Conservation (phyloP, 495 filamentous ascomycete species). For the Xylaria cubensis region DNA sequence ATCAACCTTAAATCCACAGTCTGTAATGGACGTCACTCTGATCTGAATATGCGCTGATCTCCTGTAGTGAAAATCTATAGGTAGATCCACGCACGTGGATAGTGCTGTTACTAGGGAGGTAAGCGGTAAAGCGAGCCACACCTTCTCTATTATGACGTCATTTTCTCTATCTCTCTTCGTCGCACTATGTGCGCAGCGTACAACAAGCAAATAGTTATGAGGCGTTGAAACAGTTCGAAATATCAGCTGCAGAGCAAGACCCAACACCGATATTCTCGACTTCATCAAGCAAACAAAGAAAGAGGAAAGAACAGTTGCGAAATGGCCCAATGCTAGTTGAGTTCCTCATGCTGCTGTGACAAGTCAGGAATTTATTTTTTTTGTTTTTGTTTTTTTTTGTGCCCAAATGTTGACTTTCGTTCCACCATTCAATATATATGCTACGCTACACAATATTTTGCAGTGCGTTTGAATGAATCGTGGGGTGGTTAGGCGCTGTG, state of each 20-base stretch:
- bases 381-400: not conserved
- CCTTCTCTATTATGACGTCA: slow-evolving; percentile 9
- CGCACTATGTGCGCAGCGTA: not conserved
- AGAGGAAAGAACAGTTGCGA: no score
- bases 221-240: not conserved
- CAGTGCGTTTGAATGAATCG: slow-evolving; percentile 17
- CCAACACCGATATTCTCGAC: not conserved
- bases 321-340: no score
- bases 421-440: not conserved
- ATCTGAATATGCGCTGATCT: slow-evolving; percentile 7
- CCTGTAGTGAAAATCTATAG: slow-evolving; percentile 16
- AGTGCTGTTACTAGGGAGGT: not conserved
- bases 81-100: not conserved
- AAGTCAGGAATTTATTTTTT: not conserved
- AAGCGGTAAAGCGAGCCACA: not conserved
- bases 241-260: not conserved
- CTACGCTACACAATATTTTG: not conserved
- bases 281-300: not conserved
- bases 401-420: no score
- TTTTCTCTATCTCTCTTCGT: not conserved
- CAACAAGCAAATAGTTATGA: not conserved
- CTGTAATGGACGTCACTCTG: not conserved
- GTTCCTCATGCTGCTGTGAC: no score
- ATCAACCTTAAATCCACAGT: slow-evolving; percentile 19
- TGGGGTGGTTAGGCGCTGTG: slow-evolving; percentile 16